Percentiles rank a stretch among this genome's conserved stretches.
Evolutionary conservation across 2,329 filamentous ascomycete species (phyloP).

Genomic region (Botrytis porri): DNA sequence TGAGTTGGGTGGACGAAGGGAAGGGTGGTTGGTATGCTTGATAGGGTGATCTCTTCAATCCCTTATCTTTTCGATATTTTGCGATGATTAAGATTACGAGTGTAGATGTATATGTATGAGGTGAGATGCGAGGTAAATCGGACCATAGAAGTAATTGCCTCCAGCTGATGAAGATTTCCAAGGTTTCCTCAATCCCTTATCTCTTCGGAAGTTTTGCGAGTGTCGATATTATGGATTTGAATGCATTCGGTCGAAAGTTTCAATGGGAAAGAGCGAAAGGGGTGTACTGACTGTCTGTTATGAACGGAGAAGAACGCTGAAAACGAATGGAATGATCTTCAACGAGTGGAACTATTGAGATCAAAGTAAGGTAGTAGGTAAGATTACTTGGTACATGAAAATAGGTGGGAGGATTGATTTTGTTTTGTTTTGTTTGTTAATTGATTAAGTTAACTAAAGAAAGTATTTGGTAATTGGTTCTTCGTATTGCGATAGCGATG

Average conservation of each 20-base stretch:
- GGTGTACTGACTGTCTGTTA: background rate
- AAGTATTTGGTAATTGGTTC: background rate
- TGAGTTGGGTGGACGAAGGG: background rate
- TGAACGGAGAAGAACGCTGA: background rate
- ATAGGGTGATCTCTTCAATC: background rate
- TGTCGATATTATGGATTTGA: background rate
- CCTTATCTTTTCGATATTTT: background rate
- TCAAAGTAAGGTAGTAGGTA: background rate
- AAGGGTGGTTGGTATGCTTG: background rate
- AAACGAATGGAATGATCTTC: background rate
- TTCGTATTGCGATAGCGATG: background rate
- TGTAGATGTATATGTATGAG: background rate
- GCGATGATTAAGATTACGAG: background rate
- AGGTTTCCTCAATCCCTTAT: background rate
- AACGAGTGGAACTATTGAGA: background rate
- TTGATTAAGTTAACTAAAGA: background rate
- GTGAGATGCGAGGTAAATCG: background rate
- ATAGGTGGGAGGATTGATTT: background rate
- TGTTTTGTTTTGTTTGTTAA: background rate
- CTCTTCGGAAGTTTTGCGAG: background rate
- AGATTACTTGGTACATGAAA: background rate
- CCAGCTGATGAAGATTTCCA: background rate
- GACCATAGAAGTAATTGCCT: background rate
- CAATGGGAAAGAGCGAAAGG: constrained; percentile 1
- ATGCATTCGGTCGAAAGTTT: background rate